Evolutionary conservation across 352 stramenopile genomes (phyloP).

Genomic region (Phytophthora pseudosyringae): DNA sequence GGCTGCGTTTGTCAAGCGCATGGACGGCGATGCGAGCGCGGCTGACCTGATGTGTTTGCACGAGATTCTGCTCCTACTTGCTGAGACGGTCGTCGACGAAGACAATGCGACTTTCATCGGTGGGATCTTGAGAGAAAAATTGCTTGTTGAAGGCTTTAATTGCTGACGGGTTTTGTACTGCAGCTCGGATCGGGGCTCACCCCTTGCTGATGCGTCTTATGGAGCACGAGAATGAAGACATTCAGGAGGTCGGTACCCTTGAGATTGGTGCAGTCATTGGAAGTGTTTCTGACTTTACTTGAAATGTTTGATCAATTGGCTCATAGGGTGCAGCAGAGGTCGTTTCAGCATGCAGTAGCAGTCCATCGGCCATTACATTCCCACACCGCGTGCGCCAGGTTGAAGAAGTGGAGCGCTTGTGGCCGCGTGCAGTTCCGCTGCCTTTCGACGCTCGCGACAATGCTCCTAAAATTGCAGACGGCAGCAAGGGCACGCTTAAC

Average conservation of each 20-base stretch:
- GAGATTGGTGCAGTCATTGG: neutral
- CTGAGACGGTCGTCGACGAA: conserved; percentile 70
- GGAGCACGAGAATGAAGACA: conserved; percentile 77
- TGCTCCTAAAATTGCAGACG: conserved; percentile 24
- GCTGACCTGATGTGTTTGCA: conserved; percentile 47
- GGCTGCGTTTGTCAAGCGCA: conserved; percentile 46
- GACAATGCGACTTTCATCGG: conserved; percentile 83
- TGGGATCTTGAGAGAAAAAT: conserved; percentile 29
- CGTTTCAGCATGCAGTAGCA: conserved; percentile 70
- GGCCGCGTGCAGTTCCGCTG: conserved; percentile 60
- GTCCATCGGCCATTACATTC: conserved; percentile 73
- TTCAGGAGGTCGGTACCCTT: conserved; percentile 60
- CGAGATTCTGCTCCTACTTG: conserved; percentile 48
- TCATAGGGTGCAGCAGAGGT: conserved; percentile 67
- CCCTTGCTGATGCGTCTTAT: conserved; percentile 75
- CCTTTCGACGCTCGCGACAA: conserved; percentile 69
- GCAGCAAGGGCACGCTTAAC: conserved; percentile 35
- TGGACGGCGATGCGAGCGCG: conserved; percentile 23
- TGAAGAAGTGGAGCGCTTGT: conserved; percentile 57
- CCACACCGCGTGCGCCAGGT: conserved; percentile 68
- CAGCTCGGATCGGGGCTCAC: conserved; percentile 73
- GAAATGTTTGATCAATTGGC: neutral
- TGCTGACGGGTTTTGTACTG: conserved; percentile 3
- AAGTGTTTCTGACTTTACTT: neutral
- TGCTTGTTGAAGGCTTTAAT: neutral